phyloP scores from a whole-genome alignment of 345 rosid genomes.

The Lenwebbia sp. region DNA sequence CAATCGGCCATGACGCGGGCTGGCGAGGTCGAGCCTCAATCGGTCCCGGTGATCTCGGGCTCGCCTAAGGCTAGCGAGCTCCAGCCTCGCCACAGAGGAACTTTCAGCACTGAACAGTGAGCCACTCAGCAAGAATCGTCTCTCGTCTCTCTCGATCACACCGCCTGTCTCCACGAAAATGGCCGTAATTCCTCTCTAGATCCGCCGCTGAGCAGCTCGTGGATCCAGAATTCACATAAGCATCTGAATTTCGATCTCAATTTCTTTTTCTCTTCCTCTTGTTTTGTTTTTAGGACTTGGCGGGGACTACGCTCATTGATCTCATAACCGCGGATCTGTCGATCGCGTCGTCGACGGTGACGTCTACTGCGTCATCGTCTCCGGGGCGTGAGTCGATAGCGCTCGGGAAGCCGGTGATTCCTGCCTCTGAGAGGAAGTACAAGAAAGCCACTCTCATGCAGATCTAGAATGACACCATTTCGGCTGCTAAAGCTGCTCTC shows the following conservation, averaged over 20 bases:
- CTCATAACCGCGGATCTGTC: conserved; percentile 87
- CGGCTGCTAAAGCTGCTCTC: conserved; percentile 64
- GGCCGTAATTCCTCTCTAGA: neutral
- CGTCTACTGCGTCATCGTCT: conserved; percentile 9
- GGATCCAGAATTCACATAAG: neutral
- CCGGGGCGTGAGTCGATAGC: conserved; percentile 25
- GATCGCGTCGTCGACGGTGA: conserved; percentile 15
- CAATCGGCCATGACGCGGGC: too few relatives aligned
- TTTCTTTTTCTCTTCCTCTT: neutral
- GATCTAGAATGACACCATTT: conserved; percentile 86
- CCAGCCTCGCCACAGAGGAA: neutral
- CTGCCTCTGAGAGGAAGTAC: conserved; percentile 67
- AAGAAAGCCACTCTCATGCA: conserved; percentile 75
- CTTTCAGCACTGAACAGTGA: neutral
- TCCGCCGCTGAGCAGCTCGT: neutral
- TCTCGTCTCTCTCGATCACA: neutral
- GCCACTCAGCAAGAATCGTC: neutral
- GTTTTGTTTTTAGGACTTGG: conserved; percentile 43
- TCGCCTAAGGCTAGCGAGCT: too few relatives aligned
- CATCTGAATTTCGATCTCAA: neutral
- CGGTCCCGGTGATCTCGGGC: too few relatives aligned
- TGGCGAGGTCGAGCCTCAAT: too few relatives aligned
- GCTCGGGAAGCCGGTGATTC: conserved; percentile 17
- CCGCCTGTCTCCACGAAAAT: neutral
- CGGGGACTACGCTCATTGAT: conserved; percentile 94